Evolutionary conservation across 192 early-diverging fungal genomes (phyloP).

Genomic region (Coemansia sp.): DNA sequence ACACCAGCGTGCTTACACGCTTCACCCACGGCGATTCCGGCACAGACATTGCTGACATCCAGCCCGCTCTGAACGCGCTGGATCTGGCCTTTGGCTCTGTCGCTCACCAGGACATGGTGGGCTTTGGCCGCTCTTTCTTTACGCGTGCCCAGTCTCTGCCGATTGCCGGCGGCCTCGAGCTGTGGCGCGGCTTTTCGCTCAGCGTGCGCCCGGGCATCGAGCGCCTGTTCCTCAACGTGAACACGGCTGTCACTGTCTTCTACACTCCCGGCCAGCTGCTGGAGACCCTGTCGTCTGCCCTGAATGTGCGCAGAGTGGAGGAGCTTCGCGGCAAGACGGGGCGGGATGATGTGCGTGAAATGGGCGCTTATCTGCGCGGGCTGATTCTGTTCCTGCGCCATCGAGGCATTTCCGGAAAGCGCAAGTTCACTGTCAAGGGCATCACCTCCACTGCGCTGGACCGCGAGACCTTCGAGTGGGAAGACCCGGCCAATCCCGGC

Average conservation of each 20-base stretch:
- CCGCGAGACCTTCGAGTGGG: slow-evolving; percentile 68
- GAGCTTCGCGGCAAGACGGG: slow-evolving; percentile 36
- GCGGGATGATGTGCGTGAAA: slow-evolving; percentile 10
- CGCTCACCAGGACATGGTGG: slow-evolving; percentile 74
- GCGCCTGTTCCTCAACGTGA: slow-evolving; percentile 70
- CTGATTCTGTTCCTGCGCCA: slow-evolving; percentile 59
- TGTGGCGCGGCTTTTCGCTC: slow-evolving; percentile 93
- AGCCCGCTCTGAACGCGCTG: slow-evolving; percentile 61
- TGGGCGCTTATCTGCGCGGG: slow-evolving; percentile 49
- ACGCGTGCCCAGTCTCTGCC: slow-evolving; percentile 60
- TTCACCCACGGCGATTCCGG: slow-evolving; percentile 21
- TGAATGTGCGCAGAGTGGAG: slow-evolving; percentile 53
- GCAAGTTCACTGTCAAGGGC: slow-evolving; percentile 70
- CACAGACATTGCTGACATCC: slow-evolving; percentile 20
- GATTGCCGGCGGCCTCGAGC: slow-evolving; percentile 73
- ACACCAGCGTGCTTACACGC: slow-evolving; percentile 46
- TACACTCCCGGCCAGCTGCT: slow-evolving; percentile 66
- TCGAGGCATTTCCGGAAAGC: slow-evolving; percentile 56
- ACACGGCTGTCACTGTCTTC: slow-evolving; percentile 69
- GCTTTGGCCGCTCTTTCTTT: slow-evolving; percentile 88
- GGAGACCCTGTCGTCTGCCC: slow-evolving; percentile 65
- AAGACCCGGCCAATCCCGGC: slow-evolving; percentile 44
- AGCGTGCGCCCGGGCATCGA: slow-evolving; percentile 76
- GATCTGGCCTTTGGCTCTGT: slow-evolving; percentile 83
- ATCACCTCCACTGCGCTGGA: slow-evolving; percentile 66